phyloP scores from a whole-genome alignment of 1,284 basidiomycete species.

The Chalciporus sp. region DNA sequence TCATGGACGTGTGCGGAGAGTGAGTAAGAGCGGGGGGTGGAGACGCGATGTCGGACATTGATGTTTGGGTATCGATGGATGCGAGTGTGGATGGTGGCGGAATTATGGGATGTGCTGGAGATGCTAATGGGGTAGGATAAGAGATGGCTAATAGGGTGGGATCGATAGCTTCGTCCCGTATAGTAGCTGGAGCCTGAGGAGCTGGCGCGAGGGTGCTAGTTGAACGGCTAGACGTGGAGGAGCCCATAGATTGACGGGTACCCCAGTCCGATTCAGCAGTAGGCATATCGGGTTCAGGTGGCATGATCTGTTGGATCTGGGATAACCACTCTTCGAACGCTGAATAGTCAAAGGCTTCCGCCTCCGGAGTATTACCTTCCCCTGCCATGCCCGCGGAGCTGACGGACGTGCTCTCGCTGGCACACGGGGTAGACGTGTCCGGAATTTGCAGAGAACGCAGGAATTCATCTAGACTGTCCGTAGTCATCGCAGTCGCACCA shows the following conservation, averaged over 20 bases:
- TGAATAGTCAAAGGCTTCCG: constrained; percentile 35
- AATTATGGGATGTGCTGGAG: constrained; percentile 1
- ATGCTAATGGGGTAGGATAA: constrained; percentile 7
- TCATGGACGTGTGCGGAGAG: constrained; percentile 40
- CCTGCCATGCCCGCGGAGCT: constrained; percentile 5
- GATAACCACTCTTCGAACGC: constrained; percentile 55
- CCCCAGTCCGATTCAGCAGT: constrained; percentile 16
- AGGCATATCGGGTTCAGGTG: neutral
- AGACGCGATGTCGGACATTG: constrained; percentile 5
- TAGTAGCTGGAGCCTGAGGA: neutral
- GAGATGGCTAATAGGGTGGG: constrained; percentile 38
- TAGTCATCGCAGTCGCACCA: neutral
- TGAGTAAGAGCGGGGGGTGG: constrained; percentile 31
- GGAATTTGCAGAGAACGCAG: constrained; percentile 4
- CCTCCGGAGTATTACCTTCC: constrained; percentile 1
- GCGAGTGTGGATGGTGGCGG: neutral
- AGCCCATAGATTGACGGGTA: neutral
- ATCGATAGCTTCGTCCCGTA: constrained; percentile 37
- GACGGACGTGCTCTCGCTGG: constrained; percentile 9
- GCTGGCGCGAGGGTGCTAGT: neutral
- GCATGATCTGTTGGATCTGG: constrained; percentile 46
- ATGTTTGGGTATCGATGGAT: neutral
- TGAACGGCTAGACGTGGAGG: neutral
- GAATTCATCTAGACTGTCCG: neutral
- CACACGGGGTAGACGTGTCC: neutral